Evolutionary conservation across 352 stramenopile species (phyloP).

Genomic region (Phytopythium litorale): DNA sequence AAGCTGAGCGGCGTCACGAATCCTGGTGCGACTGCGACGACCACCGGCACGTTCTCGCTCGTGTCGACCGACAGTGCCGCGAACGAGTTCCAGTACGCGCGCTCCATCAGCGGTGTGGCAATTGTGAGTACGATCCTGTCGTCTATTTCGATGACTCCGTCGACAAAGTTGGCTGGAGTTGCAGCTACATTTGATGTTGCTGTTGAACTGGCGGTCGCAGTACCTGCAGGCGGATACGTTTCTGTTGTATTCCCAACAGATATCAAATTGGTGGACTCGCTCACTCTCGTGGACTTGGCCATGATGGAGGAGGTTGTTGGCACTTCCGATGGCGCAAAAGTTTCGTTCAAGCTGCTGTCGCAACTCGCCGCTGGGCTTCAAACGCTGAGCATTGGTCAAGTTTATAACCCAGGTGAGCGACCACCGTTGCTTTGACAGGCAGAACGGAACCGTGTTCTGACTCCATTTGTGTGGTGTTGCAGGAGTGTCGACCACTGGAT

Average conservation of each 20-base stretch:
- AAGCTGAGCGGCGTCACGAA: slow-evolving; percentile 48
- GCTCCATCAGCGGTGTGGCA: slow-evolving; percentile 16
- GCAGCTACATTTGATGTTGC: slow-evolving; percentile 9
- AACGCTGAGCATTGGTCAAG: slow-evolving; percentile 16
- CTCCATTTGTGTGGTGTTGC: not conserved
- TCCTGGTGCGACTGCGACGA: slow-evolving; percentile 35
- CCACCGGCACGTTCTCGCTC: slow-evolving; percentile 38
- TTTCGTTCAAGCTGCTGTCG: slow-evolving; percentile 11
- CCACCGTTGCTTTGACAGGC: not conserved
- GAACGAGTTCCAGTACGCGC: slow-evolving; percentile 19
- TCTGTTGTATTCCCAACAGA: slow-evolving; percentile 17
- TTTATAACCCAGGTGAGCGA: slow-evolving; percentile 34
- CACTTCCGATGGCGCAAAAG: slow-evolving; percentile 7
- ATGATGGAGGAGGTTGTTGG: slow-evolving; percentile 6
- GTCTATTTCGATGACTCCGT: not conserved
- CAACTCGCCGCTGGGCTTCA: slow-evolving; percentile 13
- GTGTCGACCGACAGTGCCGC: slow-evolving; percentile 26
- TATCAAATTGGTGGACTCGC: slow-evolving; percentile 1
- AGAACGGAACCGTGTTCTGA: not conserved
- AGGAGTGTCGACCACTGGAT: slow-evolving; percentile 29
- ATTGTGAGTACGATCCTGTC: slow-evolving; percentile 21
- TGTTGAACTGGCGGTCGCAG: slow-evolving; percentile 11
- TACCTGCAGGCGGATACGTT: slow-evolving; percentile 25
- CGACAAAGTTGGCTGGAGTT: slow-evolving; percentile 21
- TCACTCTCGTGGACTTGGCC: slow-evolving; percentile 14